Conservation (phyloP, 2,329 filamentous ascomycete species). For the Cercospora berteroae region DNA sequence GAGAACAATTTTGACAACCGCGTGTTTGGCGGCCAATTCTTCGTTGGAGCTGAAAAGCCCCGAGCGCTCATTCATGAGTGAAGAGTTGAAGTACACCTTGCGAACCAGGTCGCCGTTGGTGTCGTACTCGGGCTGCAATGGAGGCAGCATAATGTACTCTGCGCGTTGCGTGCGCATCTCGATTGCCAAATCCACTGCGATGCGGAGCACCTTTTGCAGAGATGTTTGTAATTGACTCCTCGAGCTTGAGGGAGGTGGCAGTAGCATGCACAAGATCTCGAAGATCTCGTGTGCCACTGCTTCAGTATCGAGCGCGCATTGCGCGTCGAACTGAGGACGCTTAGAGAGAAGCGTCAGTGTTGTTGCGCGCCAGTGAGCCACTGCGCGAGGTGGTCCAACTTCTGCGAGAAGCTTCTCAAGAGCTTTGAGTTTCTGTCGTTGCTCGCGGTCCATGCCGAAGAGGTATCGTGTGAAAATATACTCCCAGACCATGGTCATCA, state of each 20-base stretch:
- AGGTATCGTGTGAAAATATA: slow-evolving; percentile 97
- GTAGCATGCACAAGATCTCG: slow-evolving; percentile 75
- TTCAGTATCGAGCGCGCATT: slow-evolving; percentile 87
- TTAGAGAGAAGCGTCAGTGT: slow-evolving; percentile 85
- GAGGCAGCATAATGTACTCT: slow-evolving; percentile 98
- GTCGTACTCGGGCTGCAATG: slow-evolving; percentile 91
- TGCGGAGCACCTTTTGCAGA: slow-evolving; percentile 79
- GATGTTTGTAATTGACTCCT: slow-evolving; percentile 79
- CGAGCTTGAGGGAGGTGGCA: slow-evolving; percentile 80
- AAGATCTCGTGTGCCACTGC: slow-evolving; percentile 92
- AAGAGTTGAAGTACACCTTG: slow-evolving; percentile 87
- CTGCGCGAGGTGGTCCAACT: slow-evolving; percentile 81
- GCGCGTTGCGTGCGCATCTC: slow-evolving; percentile 97
- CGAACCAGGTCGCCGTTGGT: slow-evolving; percentile 83
- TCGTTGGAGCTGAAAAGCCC: slow-evolving; percentile 70
- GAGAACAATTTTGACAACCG: slow-evolving; percentile 84
- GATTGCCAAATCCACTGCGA: slow-evolving; percentile 85
- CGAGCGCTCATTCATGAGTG: slow-evolving; percentile 90
- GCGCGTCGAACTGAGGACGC: slow-evolving; percentile 73
- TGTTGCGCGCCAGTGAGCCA: slow-evolving; percentile 94
- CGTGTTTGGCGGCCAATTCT: slow-evolving; percentile 71
- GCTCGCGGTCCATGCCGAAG: slow-evolving; percentile 97
- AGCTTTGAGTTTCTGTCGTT: slow-evolving; percentile 93
- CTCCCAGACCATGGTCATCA: slow-evolving; percentile 99
- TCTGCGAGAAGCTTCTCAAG: slow-evolving; percentile 89